Conservation (phyloP, 768 basidiomycete genomes). For the Pleurotus citrinopileatus region DNA sequence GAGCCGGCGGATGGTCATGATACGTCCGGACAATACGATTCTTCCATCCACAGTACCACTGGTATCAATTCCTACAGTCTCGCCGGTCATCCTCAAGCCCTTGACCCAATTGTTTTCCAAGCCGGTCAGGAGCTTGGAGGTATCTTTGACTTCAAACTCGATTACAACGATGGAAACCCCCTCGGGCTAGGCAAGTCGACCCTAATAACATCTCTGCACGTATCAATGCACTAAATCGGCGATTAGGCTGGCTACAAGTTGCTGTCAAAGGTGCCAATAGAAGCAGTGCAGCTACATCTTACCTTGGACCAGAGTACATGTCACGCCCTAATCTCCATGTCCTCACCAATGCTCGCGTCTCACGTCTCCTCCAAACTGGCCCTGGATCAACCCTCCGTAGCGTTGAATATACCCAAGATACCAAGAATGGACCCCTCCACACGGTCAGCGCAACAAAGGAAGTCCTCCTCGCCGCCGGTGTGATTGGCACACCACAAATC, state of each 20-base stretch:
- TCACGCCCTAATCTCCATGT: conserved; percentile 29
- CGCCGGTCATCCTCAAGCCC: conserved; percentile 16
- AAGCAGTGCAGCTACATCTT: conserved; percentile 28
- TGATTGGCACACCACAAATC: conserved; percentile 31
- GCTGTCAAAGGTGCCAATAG: conserved; percentile 25
- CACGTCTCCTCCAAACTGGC: conserved; percentile 8
- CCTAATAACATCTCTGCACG: not conserved
- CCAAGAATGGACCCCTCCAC: conserved; percentile 5
- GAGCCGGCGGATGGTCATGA: conserved; percentile 26
- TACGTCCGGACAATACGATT: conserved; percentile 24
- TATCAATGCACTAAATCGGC: not conserved
- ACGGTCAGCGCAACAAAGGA: conserved; percentile 21
- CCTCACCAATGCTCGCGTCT: conserved; percentile 21
- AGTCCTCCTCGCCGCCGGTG: conserved; percentile 36
- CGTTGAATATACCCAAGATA: conserved; percentile 17
- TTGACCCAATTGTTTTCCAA: conserved; percentile 20
- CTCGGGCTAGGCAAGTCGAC: conserved; percentile 26
- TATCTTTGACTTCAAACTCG: conserved; percentile 25
- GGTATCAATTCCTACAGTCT: conserved; percentile 24
- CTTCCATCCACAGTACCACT: conserved; percentile 20
- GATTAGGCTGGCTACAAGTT: conserved; percentile 21
- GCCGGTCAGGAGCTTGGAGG: conserved; percentile 18
- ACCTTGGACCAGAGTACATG: conserved; percentile 23
- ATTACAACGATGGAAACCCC: conserved; percentile 26
- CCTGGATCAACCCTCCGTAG: conserved; percentile 13